Percentiles rank a stretch among this genome's conserved stretches.
These are phyloP conservation scores for Bryum argenteum DNA, from an alignment of 225 moss, liverwort and hornwort species.

Conservation along the genomic window DNA sequence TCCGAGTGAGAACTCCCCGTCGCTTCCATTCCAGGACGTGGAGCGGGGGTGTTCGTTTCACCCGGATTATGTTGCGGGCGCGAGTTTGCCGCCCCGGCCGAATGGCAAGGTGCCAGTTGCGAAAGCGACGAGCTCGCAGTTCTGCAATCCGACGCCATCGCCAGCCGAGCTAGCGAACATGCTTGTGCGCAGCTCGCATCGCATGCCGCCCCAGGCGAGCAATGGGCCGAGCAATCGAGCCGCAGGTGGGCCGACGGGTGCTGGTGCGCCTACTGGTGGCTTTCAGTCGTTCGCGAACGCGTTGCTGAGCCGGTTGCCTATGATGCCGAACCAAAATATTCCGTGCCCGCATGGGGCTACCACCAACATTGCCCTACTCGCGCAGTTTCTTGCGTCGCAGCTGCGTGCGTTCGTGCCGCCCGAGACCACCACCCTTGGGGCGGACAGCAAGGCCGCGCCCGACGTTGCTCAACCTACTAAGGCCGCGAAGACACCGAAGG, in stretches of 20 bases:
- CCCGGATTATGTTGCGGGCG: conserved; percentile 33
- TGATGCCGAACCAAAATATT: conserved; percentile 48
- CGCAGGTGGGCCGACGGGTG: conserved; percentile 15
- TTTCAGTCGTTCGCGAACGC: conserved; percentile 70
- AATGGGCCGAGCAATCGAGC: not conserved
- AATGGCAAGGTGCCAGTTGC: conserved; percentile 38
- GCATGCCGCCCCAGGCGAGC: conserved; percentile 26
- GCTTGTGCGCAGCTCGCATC: conserved; percentile 66
- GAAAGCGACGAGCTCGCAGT: not conserved
- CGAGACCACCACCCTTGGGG: conserved; percentile 13
- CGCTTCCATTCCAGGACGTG: conserved; percentile 36
- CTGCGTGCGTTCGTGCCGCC: conserved; percentile 65
- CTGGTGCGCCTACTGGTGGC: conserved; percentile 40
- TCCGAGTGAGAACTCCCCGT: conserved; percentile 32
- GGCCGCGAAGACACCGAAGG: not conserved
- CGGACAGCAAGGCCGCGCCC: not conserved
- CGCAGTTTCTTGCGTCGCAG: conserved; percentile 82
- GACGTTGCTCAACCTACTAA: conserved; percentile 3
- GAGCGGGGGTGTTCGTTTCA: conserved; percentile 44
- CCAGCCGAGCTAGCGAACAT: conserved; percentile 88
- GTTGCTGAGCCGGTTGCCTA: conserved; percentile 62
- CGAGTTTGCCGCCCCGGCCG: conserved; percentile 40
- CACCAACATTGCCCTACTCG: conserved; percentile 73
- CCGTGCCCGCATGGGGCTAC: conserved; percentile 50
- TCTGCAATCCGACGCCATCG: conserved; percentile 53